Base-by-base conservation (phyloP, 331 rosid genomes). In the Cucumis variabilis region DNA sequence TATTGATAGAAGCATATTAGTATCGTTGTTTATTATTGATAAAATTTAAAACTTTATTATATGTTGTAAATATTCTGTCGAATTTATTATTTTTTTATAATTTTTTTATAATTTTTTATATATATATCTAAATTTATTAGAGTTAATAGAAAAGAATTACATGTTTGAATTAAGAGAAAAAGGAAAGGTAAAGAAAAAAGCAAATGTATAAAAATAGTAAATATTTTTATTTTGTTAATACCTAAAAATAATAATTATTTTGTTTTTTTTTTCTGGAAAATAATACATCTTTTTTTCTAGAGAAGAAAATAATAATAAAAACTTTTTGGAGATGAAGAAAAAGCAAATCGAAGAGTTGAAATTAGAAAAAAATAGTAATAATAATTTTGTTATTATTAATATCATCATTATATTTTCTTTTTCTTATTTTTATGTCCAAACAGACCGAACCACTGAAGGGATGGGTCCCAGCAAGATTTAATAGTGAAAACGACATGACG, bases 401-500 rank as follows among this genome's bases (percentile, higher is more conserved):
- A 19, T 60, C 19, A 17, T 60, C 19, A 60, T 60, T 30, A 30
- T 30, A 30, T 30, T 33, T 33, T 33, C 3, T 33, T 33, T 33
- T 20, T 44, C 20, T 3, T 2, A 5, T 75, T 75, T 4, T 44
- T 20, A 46, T 4, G 30, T 76, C 20, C 82, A 75, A 76, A 76
- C 82, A 76, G 62, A 46, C 21, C 33, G 21, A 44, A 76, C 62
- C 62, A 48, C 12, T 46, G 5, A 19, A 37, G 25, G 19, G 68
- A 44, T 48, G 82, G 82, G 82, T 1, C 82, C 82, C 62, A 76
- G 5, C 13, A 20, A 76, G 82, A 76, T 76, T 76, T 44, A 76
- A 76, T 46, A 24, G 16, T 76, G 82, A 76, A 46, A 76, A 46
- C 82, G 82, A 76, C 62, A 76, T 48, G 62, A 76, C 82, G 82